A percentile compares a stretch with the other conserved stretches of the same genome.
Evolutionary conservation across 148 eudicot genomes (phyloP).

Genomic region (Silene latifolia): DNA sequence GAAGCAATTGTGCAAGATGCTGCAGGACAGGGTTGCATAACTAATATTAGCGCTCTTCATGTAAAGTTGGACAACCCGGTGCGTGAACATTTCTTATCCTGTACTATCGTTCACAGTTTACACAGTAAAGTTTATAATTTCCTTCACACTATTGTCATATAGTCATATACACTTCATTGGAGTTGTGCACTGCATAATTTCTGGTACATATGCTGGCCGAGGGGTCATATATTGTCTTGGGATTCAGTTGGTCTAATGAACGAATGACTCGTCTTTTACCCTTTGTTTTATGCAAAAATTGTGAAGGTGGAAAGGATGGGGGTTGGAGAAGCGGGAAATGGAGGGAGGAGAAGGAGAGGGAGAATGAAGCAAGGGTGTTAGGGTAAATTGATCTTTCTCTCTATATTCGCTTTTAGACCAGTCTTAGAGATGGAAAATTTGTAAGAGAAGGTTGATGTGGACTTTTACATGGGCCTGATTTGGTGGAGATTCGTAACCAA

Average conservation of each 20-base stretch:
- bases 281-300: neutral
- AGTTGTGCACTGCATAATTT: neutral
- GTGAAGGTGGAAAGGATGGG: no score
- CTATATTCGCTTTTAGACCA: neutral
- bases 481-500: neutral
- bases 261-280: neutral
- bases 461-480: neutral
- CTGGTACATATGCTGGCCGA: neutral
- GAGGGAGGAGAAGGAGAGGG: neutral
- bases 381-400: no score
- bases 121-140: neutral
- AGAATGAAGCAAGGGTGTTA: neutral
- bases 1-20: conserved; percentile 80
- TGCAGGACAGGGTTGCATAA: conserved; percentile 64
- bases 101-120: neutral
- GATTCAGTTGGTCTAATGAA: neutral
- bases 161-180: neutral
- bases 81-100: conserved; percentile 12
- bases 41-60: conserved; percentile 65
- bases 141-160: neutral
- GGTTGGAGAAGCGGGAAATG: neutral
- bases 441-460: neutral
- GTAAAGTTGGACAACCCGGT: conserved; percentile 77
- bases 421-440: neutral
- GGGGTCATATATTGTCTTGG: neutral